A percentile compares a stretch with the other conserved stretches of the same genome.
phyloP scores from a whole-genome alignment of 2,329 filamentous ascomycete species.

The Penicillium sp. region DNA sequence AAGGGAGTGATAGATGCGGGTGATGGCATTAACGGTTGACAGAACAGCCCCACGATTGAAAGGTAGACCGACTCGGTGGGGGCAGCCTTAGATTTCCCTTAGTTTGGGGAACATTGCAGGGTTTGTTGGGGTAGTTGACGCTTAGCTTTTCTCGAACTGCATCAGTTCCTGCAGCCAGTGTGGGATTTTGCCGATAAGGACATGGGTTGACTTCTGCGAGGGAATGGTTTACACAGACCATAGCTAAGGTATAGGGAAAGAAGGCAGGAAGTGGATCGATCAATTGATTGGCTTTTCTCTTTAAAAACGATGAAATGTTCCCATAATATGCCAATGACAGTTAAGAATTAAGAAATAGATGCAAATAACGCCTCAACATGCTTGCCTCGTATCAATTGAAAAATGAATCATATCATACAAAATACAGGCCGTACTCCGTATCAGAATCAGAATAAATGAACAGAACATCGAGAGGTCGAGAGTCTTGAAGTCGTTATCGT shows the following conservation, averaged over 20 bases:
- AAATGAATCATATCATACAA: neutral
- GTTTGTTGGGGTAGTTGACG: slow-evolving; percentile 1
- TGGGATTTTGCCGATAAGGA: too few relatives aligned
- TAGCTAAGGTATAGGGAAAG: neutral
- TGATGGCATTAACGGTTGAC: neutral
- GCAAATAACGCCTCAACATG: slow-evolving; percentile 1
- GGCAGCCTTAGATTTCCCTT: slow-evolving; percentile 6
- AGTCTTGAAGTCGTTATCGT: neutral
- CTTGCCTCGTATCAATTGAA: neutral
- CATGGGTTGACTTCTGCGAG: neutral
- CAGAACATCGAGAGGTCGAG: neutral
- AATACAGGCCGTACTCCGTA: neutral
- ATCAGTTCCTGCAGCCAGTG: too few relatives aligned
- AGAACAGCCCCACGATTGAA: neutral
- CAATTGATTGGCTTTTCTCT: neutral
- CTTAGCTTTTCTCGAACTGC: too few relatives aligned
- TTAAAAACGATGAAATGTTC: neutral
- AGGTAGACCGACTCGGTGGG: slow-evolving; percentile 1
- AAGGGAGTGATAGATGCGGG: neutral
- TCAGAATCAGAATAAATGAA: neutral
- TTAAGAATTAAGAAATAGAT: neutral
- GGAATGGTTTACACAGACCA: neutral
- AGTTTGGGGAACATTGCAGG: slow-evolving; percentile 5
- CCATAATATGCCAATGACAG: neutral
- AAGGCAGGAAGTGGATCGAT: neutral